Percentiles rank a stretch among this genome's conserved stretches.
Evolutionary conservation across 1,284 basidiomycete species (phyloP).

Genomic region (Cryptococcus neoformans): DNA sequence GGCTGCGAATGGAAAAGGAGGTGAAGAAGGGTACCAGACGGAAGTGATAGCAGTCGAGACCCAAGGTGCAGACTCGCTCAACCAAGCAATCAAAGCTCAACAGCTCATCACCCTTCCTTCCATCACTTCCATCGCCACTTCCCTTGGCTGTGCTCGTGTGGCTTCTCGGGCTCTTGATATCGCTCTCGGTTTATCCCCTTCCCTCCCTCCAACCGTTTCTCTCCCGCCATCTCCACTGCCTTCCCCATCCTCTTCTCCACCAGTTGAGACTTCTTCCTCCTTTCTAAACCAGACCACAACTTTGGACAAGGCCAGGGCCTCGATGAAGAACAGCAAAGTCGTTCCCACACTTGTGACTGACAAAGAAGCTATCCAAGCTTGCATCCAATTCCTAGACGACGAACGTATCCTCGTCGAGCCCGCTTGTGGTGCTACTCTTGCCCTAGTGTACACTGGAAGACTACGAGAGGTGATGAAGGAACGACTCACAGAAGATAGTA

Average conservation of each 20-base stretch:
- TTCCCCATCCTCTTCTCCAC: too few species aligned
- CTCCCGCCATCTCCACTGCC: too few species aligned
- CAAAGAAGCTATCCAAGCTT: constrained; percentile 19
- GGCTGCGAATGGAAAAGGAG: too few species aligned
- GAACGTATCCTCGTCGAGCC: constrained; percentile 26
- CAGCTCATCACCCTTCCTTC: constrained; percentile 19
- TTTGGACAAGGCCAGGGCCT: too few species aligned
- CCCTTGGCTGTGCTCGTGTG: constrained; percentile 20
- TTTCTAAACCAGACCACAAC: too few species aligned
- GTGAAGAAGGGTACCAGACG: background rate
- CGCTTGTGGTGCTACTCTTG: constrained; percentile 25
- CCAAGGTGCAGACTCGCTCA: constrained; percentile 19
- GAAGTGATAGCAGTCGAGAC: constrained; percentile 21
- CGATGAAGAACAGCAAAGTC: constrained; percentile 4
- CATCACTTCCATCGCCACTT: constrained; percentile 26
- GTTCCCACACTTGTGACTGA: constrained; percentile 18
- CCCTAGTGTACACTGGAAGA: constrained; percentile 14
- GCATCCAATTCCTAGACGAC: constrained; percentile 21
- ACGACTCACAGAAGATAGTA: background rate
- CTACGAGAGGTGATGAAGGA: constrained; percentile 4
- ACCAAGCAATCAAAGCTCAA: constrained; percentile 11
- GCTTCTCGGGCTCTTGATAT: constrained; percentile 11
- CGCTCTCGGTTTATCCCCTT: too few species aligned
- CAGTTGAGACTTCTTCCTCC: background rate
- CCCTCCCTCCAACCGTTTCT: too few species aligned